phyloP scores from a whole-genome alignment of 352 stramenopile genomes.

The Pythium sp. region DNA sequence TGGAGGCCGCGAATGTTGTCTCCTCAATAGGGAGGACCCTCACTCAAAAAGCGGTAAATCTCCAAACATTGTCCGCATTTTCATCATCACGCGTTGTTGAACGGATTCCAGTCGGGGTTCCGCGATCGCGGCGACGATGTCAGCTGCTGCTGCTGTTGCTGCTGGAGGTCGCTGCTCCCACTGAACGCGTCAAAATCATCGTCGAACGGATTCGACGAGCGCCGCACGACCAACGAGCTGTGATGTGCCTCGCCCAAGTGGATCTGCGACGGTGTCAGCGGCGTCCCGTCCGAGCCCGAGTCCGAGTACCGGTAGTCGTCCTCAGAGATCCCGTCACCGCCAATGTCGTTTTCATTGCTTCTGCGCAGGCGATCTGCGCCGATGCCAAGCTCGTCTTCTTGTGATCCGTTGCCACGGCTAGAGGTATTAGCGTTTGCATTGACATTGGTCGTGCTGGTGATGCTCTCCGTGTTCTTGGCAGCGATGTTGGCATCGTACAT shows the following conservation, averaged over 20 bases:
- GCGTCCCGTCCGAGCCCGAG: not conserved
- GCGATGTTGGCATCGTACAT: conserved; percentile 54
- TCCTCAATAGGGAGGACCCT: not conserved
- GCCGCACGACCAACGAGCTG: not conserved
- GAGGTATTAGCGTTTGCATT: not conserved
- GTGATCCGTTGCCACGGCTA: not conserved
- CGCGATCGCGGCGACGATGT: not conserved
- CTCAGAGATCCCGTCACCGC: conserved; percentile 1
- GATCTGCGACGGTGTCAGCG: conserved; percentile 10
- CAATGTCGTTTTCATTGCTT: not conserved
- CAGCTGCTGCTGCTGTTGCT: not conserved
- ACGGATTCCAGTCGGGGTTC: conserved; percentile 12
- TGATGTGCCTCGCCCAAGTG: conserved; percentile 4
- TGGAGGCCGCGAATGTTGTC: not conserved
- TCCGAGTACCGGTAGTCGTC: conserved; percentile 5
- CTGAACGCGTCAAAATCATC: conserved; percentile 7
- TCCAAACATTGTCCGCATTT: not conserved
- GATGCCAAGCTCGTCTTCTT: not conserved
- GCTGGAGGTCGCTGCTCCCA: not conserved
- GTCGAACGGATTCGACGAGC: conserved; percentile 11
- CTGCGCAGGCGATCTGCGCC: not conserved
- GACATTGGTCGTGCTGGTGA: not conserved
- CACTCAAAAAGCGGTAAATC: not conserved
- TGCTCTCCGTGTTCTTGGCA: conserved; percentile 25
- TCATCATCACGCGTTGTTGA: conserved; percentile 9